Evolutionary conservation across 2,329 filamentous ascomycete genomes (phyloP), one percentile per base, ranked within the genome.

Genomic region (Alternaria gansuensis): DNA sequence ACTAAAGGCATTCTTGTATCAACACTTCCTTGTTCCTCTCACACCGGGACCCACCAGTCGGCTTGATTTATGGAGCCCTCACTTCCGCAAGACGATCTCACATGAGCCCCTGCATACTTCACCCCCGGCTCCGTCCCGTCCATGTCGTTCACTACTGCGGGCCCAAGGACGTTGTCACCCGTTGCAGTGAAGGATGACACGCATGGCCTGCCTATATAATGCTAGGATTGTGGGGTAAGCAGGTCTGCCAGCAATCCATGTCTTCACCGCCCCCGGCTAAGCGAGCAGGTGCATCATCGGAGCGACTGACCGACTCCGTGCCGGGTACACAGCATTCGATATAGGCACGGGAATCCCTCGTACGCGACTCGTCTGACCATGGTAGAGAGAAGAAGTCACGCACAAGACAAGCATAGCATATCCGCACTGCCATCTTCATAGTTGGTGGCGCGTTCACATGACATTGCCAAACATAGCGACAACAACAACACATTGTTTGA

Each of bases 191-290:
- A 49, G 21, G 26, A 28, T 33, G 28, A n/a, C 41, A 33, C 33
- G 33, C 31, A 48, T 10, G 33, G 28, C 45, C 52, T 56, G 37
- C 54, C 54, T 49, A 48, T 49, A 31, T 26, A 28, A 51, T 51
- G 54, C 49, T 62, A 62, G 52, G 29, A 23, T 24, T 55, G 60
- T 56, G 54, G 54, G 58, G 58, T 52, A 58, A 21, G 40, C 4
- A 21, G 11, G 39, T 34, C 40, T 58, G 60, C 60, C 60, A 63
- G 58, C 60, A 61, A 59, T 62, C 55, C 54, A 44, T 26, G 50
- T 53, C 51, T 54, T 64, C 64, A 68, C 66, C 66, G 66, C 66
- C 57, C 57, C 55, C 56, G 43, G 62, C 48, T 60, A 60, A 65
- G 55, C 59, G 57, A 61, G 63, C 50, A 33, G 55, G 44, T 50